Evolutionary conservation across 768 basidiomycete species (phyloP), one percentile per base, ranked within the genome.

Genomic region (Rhodotorula babjevae): DNA sequence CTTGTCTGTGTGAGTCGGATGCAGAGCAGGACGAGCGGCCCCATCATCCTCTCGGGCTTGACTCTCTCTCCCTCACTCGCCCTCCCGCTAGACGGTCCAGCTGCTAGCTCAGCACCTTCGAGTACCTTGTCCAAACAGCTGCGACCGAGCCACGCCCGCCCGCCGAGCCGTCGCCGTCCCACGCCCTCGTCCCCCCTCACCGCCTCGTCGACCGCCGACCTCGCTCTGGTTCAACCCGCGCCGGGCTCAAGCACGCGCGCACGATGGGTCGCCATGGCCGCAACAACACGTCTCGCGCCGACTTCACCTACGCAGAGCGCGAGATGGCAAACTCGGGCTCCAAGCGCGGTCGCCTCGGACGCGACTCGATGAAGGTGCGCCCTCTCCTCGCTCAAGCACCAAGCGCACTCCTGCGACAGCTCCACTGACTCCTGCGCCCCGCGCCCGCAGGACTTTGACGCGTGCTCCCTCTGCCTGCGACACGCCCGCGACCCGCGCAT

Each of bases 401-500:
- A 9, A 25, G 25, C 21, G 36, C 36, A 36, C 36, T 36, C 36
- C 5, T 9, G 9, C 36, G 36, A 36, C 5, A 52, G 25, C 44
- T 23, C 23, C 27, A 14, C 50, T 52, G 10, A 52, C 49, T 8
- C 11, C 25, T 1, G 23, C 12, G 6, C 25, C 23, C 25, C 21
- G 1, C 36, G 90, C 19, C 92, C 94, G 90, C 87, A 92, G 52
- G 86, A 86, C 63, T 93, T 96, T 80, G 92, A 96, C 80, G 88
- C 92, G 1, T 98, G 96, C 79, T 85, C 90, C 11, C 61, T 76
- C 29, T 99, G 95, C 80, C 83, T 96, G 49, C 88, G 91, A 65
- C 85, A 86, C 55, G 93, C 91, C 11, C 83, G 90, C 61, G 89
- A 93, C 63, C 92, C 95, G 0, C 83, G 94, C 47, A 86, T 89